Base-by-base conservation (phyloP, 108 stramenopile species). In the Hondaea fermentalgiana region DNA sequence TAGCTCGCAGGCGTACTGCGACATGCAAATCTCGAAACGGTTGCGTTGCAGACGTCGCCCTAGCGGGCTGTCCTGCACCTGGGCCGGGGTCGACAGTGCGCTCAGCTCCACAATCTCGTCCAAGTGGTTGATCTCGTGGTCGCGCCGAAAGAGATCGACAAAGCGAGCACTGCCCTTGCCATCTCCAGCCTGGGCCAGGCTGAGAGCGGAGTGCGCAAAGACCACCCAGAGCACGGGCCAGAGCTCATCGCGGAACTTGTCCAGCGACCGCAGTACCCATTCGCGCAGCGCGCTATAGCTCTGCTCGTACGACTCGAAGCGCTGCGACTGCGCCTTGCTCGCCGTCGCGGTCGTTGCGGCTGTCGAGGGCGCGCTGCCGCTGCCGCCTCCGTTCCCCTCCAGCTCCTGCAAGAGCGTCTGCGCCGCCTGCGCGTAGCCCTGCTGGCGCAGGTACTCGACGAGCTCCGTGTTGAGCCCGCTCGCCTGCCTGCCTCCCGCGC, bases 161-260 rank as follows among this genome's bases (percentile, higher is more conserved):
- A 83, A 83, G n/a, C 43, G 43, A 12, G 28, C 51, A 16, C 43
- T 45, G 51, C 23, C 51, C 25, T 53, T 21, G 28, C 12, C 10
- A 35, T 53, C 51, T 12, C 25, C 51, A 6, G 0, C 17, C 49
- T 53, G 45, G 6, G 49, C 51, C 17, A 83, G 51, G 1, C 25
- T 23, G 14, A 83, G 19, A 12, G 12, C 45, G 10, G 49, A 53
- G 51, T 83, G 76, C 45, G 51, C 76, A 45, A 83, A 83, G 49
- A 83, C 76, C 12, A 83, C 76, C 76, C 76, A 83, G 1, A 83
- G 28, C 4, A 83, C 76, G 49, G 76, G 76, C 76, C 76, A 83
- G 1, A 83, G n/a, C 51, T 83, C 76, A 45, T 83, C 76, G 45
- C 76, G 76, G 3, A 83, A 83, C 28, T 23, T 53, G 51, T 83